Conservation (phyloP, 2,329 filamentous ascomycete genomes). For the Colletotrichum acutatum region DNA sequence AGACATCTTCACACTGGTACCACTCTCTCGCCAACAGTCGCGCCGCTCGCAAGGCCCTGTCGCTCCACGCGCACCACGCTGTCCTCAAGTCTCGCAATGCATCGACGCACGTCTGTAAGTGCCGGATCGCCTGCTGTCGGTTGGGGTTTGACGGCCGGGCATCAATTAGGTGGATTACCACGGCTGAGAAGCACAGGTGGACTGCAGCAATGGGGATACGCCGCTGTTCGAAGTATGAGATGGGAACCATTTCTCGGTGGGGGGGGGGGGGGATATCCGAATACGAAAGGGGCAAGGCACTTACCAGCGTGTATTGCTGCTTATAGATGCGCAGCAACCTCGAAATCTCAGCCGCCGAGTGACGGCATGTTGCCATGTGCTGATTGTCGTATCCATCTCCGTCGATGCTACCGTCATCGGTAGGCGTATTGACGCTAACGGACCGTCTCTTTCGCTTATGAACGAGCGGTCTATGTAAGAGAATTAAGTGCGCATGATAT, state of each 20-base stretch:
- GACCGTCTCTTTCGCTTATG: background rate
- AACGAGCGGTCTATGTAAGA: slow-evolving; percentile 39
- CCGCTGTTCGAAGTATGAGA: slow-evolving; percentile 20
- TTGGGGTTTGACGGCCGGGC: slow-evolving; percentile 31
- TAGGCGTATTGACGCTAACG: background rate
- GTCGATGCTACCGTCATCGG: background rate
- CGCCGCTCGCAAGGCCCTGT: slow-evolving; percentile 29
- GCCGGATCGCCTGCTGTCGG: slow-evolving; percentile 26
- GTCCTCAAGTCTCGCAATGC: slow-evolving; percentile 29
- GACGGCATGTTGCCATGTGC: slow-evolving; percentile 37
- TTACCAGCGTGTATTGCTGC: slow-evolving; percentile 38
- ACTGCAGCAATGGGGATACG: slow-evolving; percentile 38
- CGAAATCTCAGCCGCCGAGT: slow-evolving; percentile 38
- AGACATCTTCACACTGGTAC: slow-evolving; percentile 34
- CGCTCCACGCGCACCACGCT: slow-evolving; percentile 36
- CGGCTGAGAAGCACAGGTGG: slow-evolving; percentile 36
- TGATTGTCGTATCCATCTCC: slow-evolving; percentile 4
- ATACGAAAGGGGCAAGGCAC: background rate
- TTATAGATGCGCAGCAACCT: slow-evolving; percentile 38
- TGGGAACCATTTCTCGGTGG: background rate
- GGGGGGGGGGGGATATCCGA: background rate
- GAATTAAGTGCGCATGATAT: slow-evolving; percentile 38
- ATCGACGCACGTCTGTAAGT: slow-evolving; percentile 35
- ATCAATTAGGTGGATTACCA: slow-evolving; percentile 37
- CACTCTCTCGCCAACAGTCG: slow-evolving; percentile 35